Conservation (phyloP, 2,329 filamentous ascomycete species). For the Simplicillium sp. region DNA sequence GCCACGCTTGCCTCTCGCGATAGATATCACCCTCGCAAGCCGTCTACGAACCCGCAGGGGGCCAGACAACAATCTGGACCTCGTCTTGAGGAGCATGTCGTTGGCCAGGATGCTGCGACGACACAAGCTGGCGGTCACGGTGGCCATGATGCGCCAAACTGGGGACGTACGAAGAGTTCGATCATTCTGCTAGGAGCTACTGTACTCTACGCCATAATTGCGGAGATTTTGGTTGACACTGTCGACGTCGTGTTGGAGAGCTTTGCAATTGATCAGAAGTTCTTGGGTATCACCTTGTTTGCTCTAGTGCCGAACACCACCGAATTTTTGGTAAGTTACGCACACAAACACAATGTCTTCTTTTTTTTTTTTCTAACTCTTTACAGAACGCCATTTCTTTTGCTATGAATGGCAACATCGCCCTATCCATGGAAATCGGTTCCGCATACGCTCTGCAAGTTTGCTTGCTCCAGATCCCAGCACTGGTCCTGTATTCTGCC, state of each 20-base stretch:
- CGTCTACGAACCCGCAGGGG: constrained; percentile 19
- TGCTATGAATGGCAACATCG: constrained; percentile 99
- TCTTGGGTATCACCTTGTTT: constrained; percentile 92
- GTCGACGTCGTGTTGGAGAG: constrained; percentile 93
- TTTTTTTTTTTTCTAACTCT: constrained; percentile 9
- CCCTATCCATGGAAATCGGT: constrained; percentile 96
- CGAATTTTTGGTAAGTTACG: constrained; percentile 71
- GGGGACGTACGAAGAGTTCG: constrained; percentile 85
- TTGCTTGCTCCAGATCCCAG: constrained; percentile 87
- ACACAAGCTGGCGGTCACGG: constrained; percentile 39
- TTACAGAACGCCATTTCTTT: constrained; percentile 90
- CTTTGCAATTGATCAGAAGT: constrained; percentile 91
- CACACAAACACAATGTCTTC: neutral
- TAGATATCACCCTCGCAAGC: constrained; percentile 27
- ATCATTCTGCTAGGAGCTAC: constrained; percentile 85
- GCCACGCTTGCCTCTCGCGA: constrained; percentile 81
- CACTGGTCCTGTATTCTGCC: constrained; percentile 84
- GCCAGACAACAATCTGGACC: constrained; percentile 17
- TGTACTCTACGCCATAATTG: constrained; percentile 88
- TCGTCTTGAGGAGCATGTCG: constrained; percentile 35
- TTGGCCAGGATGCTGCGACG: constrained; percentile 16
- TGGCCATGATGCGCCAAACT: constrained; percentile 97
- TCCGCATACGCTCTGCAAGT: constrained; percentile 96
- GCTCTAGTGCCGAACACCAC: constrained; percentile 96
- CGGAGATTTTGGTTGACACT: constrained; percentile 92